Percentiles rank a stretch among this genome's conserved stretches.
phyloP scores from a whole-genome alignment of 371 early-diverging fungal species.

The Smittium culicis region DNA sequence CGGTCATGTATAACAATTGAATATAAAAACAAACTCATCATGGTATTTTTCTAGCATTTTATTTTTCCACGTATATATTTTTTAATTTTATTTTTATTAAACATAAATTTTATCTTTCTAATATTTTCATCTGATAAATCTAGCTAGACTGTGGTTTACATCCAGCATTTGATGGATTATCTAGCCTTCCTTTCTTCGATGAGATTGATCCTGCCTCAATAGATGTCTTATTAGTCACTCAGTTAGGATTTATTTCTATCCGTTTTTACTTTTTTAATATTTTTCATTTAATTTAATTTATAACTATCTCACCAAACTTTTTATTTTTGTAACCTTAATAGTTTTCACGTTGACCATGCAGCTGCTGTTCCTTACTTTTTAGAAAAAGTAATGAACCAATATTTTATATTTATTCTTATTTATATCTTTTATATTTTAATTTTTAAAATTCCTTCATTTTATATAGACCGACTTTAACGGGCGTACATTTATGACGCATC shows the following conservation, averaged over 20 bases:
- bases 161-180: slow-evolving; percentile 94
- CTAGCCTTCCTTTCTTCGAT: slow-evolving; percentile 97
- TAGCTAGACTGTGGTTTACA: slow-evolving; percentile 99
- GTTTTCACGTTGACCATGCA: slow-evolving; percentile 99
- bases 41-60: slow-evolving; percentile 43
- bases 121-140: neutral
- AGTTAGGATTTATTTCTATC: slow-evolving; percentile 37
- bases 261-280: slow-evolving; percentile 9
- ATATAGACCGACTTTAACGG: slow-evolving; percentile 84
- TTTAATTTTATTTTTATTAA: too few relatives aligned
- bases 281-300: slow-evolving; percentile 36
- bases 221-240: slow-evolving; percentile 92
- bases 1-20: slow-evolving; percentile 92
- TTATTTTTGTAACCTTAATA: too few relatives aligned
- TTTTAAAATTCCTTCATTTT: neutral
- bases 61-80: neutral
- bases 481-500: slow-evolving; percentile 99
- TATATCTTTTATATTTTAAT: neutral
- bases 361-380: slow-evolving; percentile 97
- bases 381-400: slow-evolving; percentile 44
- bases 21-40: slow-evolving; percentile 90
- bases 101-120: too few relatives aligned
- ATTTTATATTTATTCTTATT: neutral
- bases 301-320: too few relatives aligned
- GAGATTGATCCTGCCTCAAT: slow-evolving; percentile 87